Evolutionary conservation across 139 green algal species (phyloP), one percentile per base, ranked within the genome.

Genomic region (Auxenochlorella pyrenoidosa): DNA sequence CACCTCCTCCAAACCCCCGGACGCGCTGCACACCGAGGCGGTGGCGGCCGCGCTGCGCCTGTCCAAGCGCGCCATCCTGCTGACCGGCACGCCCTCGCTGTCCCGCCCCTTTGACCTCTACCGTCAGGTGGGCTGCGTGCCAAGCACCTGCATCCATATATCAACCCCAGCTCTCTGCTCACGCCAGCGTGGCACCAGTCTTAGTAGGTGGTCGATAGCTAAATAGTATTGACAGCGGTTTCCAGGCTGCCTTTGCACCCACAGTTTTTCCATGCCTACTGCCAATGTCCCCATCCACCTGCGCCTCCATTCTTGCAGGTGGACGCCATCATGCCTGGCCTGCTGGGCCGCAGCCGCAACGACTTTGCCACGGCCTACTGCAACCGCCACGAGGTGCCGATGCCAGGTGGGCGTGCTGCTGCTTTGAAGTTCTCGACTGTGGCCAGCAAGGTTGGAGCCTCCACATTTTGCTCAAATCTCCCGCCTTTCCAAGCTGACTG

Each of bases 51-150:
- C 93, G 0, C 86, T 94, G 22, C 72, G 63, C 19, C 58, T 82
- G n/a, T 91, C 95, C 5, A 58, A 70, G 22, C 87, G 94, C 0
- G 89, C 90, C 5, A 89, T 99, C 28, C 89, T 99, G 79, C 94
- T 99, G 66, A 94, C 91, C 1, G 97, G 97, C 34, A 99, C 97
- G 4, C 97, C 97, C 26, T 96, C 92, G 44, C 93, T 99, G 47
- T 92, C 75, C 30, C 89, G 93, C 28, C 97, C 97, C 12, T 98
- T 95, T 86, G 97, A 99, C 90, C 92, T 98, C 43, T 97, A 90
- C 90, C 80, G 91, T 3, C 96, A 98, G 93, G 91, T 95, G 22
- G n/a, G 44, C 40, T 41, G 32, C 10, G 66, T 32, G 10, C 10
- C 47, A 10, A 54, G 47, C 8, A 54, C 47, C 47, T 54, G 8